These are phyloP conservation scores for Hanseniaspora osmophila DNA, from an alignment of 805 yeast species.

Conservation along the genomic window DNA sequence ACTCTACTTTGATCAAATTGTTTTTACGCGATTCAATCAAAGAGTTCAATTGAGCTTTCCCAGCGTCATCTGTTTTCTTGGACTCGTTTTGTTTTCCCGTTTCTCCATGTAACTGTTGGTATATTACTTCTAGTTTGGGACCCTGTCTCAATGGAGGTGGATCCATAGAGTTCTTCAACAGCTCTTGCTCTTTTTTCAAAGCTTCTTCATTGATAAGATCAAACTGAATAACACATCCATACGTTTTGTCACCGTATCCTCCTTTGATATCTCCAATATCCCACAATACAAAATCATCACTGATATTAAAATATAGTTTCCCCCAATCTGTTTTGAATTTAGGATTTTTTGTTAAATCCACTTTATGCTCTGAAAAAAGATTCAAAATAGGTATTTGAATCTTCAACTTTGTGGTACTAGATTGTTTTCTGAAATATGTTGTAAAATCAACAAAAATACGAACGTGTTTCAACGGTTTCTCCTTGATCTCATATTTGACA, in stretches of 20 bases:
- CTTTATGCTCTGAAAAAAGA: constrained; percentile 24
- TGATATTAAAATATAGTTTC: constrained; percentile 55
- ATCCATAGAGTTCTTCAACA: constrained; percentile 20
- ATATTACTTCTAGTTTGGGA: constrained; percentile 21
- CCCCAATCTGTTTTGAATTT: constrained; percentile 65
- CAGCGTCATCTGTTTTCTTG: not conserved
- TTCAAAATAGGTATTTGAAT: constrained; percentile 19
- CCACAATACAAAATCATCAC: constrained; percentile 61
- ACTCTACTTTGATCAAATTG: constrained; percentile 32
- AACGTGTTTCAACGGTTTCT: constrained; percentile 5
- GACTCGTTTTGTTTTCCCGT: constrained; percentile 2
- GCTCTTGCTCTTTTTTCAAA: constrained; percentile 13
- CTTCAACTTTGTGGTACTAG: constrained; percentile 21
- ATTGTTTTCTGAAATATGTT: constrained; percentile 23
- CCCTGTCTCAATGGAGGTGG: constrained; percentile 25
- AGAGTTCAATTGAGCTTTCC: not conserved
- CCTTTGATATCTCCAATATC: constrained; percentile 43
- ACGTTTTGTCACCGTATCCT: constrained; percentile 37
- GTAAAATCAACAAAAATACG: constrained; percentile 14
- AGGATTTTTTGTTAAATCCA: constrained; percentile 36
- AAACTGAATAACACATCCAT: constrained; percentile 45
- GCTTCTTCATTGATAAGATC: constrained; percentile 20
- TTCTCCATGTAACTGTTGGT: constrained; percentile 16
- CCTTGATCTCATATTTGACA: not conserved
- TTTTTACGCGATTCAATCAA: not conserved